Evolutionary conservation across 257 asterid genomes (phyloP), one percentile per base, ranked within the genome.

Genomic region (Misopates orontium): DNA sequence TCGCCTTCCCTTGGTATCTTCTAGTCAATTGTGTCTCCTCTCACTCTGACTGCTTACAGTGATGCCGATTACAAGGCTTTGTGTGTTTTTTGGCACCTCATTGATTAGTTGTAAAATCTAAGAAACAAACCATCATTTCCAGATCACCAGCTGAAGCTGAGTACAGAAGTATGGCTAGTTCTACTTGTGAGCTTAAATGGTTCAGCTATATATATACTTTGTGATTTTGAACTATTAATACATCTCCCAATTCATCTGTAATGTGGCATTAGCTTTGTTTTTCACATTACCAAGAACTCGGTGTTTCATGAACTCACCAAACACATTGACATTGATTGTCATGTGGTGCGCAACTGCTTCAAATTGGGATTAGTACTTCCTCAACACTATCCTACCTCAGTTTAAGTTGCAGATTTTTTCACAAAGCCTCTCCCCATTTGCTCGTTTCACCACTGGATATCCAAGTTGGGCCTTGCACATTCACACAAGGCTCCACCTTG

Each of bases 21-120:
- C 14, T 4, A 15, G 1, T 25, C 9, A 0, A 18, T 0, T 0
- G 0, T 1, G 5, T 1, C 1, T 2, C 14, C 4, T 19, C 24
- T n/a, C 22, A 58, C 9, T 24, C 64, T 0, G 31, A 15, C 3
- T 8, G n/a, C 36, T 2, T 28, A 2, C 36, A 28, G 36, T 16
- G 49, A 58, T 36, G 18, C 64, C 0, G 49, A 58, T 18, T 58
- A 58, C 17, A 5, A 24, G 64, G 5, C 32, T 5, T 17, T 15
- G 47, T 1, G 2, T 58, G 8, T 31, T 6, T 31, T 7, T 36
- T 8, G 64, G 64, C 1, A 23, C 31, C 10, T 28, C 25, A 0
- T 14, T 56, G 19, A 15, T 56, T 0, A 18, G 17, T 16, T 58
- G 64, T n/a, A 45, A 58, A 58, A 10, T 15, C 47, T 2, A 58